Conservation (phyloP, 169 alveolate species). For the Cyclospora cayetanensis region DNA sequence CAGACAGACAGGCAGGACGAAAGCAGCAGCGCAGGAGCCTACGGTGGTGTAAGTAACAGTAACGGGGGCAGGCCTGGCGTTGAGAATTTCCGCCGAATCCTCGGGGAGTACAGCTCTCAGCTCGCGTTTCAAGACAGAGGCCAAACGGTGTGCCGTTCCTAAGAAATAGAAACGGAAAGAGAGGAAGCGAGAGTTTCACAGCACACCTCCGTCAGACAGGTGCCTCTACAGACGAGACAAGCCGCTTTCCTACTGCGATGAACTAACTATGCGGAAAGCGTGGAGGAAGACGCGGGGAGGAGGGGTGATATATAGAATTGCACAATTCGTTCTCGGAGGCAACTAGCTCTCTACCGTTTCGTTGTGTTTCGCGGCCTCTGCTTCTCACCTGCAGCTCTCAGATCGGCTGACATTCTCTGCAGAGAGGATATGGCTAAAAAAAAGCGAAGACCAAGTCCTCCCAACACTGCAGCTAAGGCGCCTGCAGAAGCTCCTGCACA, state of each 20-base stretch:
- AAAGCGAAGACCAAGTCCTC: background rate
- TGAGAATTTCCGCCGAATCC: conserved; percentile 52
- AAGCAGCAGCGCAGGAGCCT: background rate
- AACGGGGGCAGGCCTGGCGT: conserved; percentile 50
- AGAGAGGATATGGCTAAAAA: background rate
- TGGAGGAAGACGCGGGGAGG: no score
- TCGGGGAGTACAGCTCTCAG: conserved; percentile 62
- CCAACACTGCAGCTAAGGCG: conserved; percentile 17
- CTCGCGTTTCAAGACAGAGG: conserved; percentile 31
- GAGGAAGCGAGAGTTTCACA: background rate
- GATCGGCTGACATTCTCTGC: conserved; percentile 30
- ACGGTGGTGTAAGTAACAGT: conserved; percentile 67
- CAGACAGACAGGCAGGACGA: background rate
- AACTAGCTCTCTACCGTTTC: no score
- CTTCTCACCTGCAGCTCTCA: background rate
- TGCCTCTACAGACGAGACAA: no score
- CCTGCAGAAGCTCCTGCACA: conserved; percentile 59
- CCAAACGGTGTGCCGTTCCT: conserved; percentile 68
- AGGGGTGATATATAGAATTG: no score
- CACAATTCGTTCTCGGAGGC: no score
- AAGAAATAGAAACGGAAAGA: background rate
- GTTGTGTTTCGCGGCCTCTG: no score
- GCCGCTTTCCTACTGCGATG: no score
- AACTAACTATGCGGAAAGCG: no score
- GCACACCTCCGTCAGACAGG: background rate